Conservation (phyloP, 2,329 filamentous ascomycete genomes). For the Fusarium nanum region DNA sequence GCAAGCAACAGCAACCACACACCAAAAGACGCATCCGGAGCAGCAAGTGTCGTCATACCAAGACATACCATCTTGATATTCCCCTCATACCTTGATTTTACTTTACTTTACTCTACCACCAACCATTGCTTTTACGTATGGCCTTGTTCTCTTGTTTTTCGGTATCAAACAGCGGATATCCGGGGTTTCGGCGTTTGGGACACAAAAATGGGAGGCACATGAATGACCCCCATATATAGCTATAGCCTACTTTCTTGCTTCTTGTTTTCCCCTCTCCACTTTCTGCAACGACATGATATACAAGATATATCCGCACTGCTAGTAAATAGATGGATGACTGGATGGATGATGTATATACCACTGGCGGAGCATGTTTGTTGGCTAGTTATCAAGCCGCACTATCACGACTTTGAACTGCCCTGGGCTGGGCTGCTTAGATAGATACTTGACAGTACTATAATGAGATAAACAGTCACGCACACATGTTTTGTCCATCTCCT, state of each 20-base stretch:
- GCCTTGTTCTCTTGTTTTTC: not conserved
- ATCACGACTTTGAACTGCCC: not conserved
- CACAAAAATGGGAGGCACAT: constrained; percentile 16
- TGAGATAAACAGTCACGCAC: constrained; percentile 21
- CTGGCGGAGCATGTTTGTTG: constrained; percentile 8
- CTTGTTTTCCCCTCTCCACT: constrained; percentile 15
- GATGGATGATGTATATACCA: constrained; percentile 34
- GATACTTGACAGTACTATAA: constrained; percentile 28
- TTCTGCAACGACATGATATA: constrained; percentile 12
- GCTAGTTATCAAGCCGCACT: not conserved
- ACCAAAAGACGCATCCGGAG: constrained; percentile 4
- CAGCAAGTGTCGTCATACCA: constrained; percentile 19
- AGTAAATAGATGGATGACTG: constrained; percentile 17
- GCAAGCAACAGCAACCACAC: constrained; percentile 7
- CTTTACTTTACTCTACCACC: not conserved
- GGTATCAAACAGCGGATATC: constrained; percentile 26
- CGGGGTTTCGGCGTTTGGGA: constrained; percentile 26
- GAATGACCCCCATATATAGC: constrained; percentile 1
- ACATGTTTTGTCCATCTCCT: not conserved
- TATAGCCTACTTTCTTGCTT: not conserved
- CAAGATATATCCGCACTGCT: constrained; percentile 6
- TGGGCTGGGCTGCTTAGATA: constrained; percentile 12
- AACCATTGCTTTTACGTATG: not conserved
- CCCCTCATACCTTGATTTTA: constrained; percentile 1
- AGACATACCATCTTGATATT: not conserved